A percentile compares a stretch with the other conserved stretches of the same genome.
These are phyloP conservation scores for Rhizoclosmatium sp. DNA, from an alignment of 192 early-diverging fungal genomes.

Conservation along the genomic window DNA sequence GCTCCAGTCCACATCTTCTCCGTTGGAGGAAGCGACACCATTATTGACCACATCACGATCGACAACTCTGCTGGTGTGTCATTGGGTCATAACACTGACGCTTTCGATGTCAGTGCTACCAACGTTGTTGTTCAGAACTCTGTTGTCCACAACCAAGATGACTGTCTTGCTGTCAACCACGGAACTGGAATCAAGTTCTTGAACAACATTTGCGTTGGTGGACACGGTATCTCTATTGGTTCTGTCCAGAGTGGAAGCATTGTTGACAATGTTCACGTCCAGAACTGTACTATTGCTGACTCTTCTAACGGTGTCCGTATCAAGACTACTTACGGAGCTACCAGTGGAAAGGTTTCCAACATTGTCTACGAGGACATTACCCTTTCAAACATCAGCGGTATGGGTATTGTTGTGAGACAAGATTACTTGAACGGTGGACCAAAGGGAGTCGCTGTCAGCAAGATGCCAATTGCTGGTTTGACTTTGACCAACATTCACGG, in stretches of 20 bases:
- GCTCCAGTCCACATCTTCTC: slow-evolving; percentile 55
- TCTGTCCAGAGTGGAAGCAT: slow-evolving; percentile 24
- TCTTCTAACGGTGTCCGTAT: background rate
- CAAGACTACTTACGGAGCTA: slow-evolving; percentile 2
- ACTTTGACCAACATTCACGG: background rate
- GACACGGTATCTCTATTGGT: slow-evolving; percentile 48
- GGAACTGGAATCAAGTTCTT: slow-evolving; percentile 54
- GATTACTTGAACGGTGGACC: slow-evolving; percentile 1
- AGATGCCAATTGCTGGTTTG: background rate
- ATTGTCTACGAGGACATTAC: background rate
- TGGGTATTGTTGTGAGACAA: background rate
- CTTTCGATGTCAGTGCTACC: slow-evolving; percentile 33
- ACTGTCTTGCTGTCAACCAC: slow-evolving; percentile 60
- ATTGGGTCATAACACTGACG: slow-evolving; percentile 33
- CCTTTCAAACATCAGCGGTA: background rate
- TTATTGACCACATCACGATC: slow-evolving; percentile 46
- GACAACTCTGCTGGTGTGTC: slow-evolving; percentile 47
- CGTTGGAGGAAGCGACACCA: slow-evolving; percentile 41
- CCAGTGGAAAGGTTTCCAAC: background rate
- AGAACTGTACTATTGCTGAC: slow-evolving; percentile 16
- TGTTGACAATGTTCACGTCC: slow-evolving; percentile 51
- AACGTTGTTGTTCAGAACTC: slow-evolving; percentile 45
- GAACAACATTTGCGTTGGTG: slow-evolving; percentile 51
- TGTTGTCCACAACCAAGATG: slow-evolving; percentile 56
- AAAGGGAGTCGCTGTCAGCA: background rate